Conservation (phyloP, 2,329 filamentous ascomycete genomes). For the Diplodia mutila region DNA sequence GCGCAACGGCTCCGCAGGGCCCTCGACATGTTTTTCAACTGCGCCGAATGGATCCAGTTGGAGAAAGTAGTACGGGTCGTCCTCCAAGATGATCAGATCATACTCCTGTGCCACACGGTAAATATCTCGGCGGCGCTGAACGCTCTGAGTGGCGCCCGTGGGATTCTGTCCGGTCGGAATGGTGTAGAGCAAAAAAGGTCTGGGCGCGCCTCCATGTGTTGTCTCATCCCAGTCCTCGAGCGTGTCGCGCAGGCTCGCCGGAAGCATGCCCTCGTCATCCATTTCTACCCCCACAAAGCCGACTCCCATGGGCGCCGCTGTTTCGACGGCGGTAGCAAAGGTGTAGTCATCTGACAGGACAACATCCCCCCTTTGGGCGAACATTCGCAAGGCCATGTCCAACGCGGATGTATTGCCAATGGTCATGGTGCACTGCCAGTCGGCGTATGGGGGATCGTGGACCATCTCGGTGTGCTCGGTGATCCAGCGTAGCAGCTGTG, state of each 20-base stretch:
- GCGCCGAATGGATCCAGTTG: conserved; percentile 77
- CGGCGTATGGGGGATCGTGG: conserved; percentile 81
- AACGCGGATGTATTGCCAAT: conserved; percentile 85
- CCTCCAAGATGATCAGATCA: conserved; percentile 84
- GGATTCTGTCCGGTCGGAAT: conserved; percentile 88
- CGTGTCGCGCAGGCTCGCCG: conserved; percentile 64
- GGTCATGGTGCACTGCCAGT: conserved; percentile 85
- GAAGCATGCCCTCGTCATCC: conserved; percentile 68
- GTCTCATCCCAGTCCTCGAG: conserved; percentile 67
- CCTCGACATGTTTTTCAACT: conserved; percentile 55
- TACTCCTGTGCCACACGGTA: conserved; percentile 82
- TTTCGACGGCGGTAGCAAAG: conserved; percentile 80
- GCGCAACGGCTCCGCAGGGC: conserved; percentile 47
- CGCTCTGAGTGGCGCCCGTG: conserved; percentile 79
- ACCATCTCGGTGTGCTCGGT: conserved; percentile 96
- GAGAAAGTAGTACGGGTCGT: conserved; percentile 93
- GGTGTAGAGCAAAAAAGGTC: conserved; percentile 71
- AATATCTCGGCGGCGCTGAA: conserved; percentile 68
- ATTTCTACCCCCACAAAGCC: conserved; percentile 64
- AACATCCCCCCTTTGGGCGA: conserved; percentile 74
- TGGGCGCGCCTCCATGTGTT: conserved; percentile 54
- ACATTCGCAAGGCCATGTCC: conserved; percentile 82
- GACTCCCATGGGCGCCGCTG: conserved; percentile 65
- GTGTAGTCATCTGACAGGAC: conserved; percentile 90
- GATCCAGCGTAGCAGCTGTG: conserved; percentile 85